Percentiles rank a stretch among this genome's conserved stretches.
phyloP scores from a whole-genome alignment of 2,329 filamentous ascomycete genomes.

The Ophiostoma piceae region DNA sequence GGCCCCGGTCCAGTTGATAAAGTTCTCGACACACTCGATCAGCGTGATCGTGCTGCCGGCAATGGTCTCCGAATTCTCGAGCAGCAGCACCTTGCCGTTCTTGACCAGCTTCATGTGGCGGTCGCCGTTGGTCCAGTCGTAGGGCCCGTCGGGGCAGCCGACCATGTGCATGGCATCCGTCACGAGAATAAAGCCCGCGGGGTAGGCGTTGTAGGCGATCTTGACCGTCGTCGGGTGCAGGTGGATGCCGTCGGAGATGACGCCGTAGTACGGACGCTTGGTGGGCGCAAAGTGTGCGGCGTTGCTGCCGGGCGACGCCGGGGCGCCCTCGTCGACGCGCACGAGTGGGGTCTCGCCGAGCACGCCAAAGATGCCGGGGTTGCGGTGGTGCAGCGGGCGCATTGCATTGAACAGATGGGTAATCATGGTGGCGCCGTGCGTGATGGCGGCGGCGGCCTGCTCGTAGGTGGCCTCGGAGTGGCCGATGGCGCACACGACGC shows the following conservation, averaged over 20 bases:
- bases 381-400: constrained; percentile 82
- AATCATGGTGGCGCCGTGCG: constrained; percentile 78
- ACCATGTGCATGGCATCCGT: constrained; percentile 89
- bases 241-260: constrained; percentile 88
- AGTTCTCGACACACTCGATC: constrained; percentile 79
- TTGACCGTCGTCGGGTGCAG: constrained; percentile 83
- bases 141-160: constrained; percentile 75
- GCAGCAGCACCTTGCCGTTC: constrained; percentile 63
- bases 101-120: constrained; percentile 58
- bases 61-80: constrained; percentile 74
- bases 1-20: constrained; percentile 67
- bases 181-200: constrained; percentile 78
- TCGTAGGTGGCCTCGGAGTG: constrained; percentile 87
- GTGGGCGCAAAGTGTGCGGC: constrained; percentile 33
- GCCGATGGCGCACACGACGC: constrained; percentile 74
- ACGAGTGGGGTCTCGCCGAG: constrained; percentile 52
- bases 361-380: constrained; percentile 84
- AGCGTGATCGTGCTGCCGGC: constrained; percentile 69
- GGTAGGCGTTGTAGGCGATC: constrained; percentile 82
- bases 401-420: constrained; percentile 95
- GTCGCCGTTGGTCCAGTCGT: constrained; percentile 76
- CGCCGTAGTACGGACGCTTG: constrained; percentile 77
- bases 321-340: constrained; percentile 10
- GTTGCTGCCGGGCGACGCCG: constrained; percentile 29
- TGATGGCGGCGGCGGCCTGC: constrained; percentile 65